Evolutionary conservation across 2,329 filamentous ascomycete genomes (phyloP).

Genomic region (Paecilomyces fulvus): DNA sequence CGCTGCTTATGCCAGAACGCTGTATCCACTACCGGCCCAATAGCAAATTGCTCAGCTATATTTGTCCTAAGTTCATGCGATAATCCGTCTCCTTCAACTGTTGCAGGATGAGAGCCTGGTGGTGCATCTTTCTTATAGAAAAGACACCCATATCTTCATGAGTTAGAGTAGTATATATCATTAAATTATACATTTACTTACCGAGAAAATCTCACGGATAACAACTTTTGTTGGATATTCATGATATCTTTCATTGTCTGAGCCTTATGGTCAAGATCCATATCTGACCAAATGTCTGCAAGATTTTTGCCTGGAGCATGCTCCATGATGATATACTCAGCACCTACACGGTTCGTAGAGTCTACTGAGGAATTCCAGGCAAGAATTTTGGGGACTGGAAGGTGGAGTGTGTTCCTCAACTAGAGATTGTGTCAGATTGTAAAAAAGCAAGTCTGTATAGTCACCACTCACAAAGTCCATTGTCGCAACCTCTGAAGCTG

Average conservation of each 20-base stretch:
- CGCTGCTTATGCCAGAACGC: slow-evolving; percentile 17
- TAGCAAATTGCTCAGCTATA: slow-evolving; percentile 23
- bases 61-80: slow-evolving; percentile 19
- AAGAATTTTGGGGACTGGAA: slow-evolving; percentile 13
- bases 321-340: slow-evolving; percentile 24
- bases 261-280: slow-evolving; percentile 12
- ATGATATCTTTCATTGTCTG: slow-evolving; percentile 24
- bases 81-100: slow-evolving; percentile 17
- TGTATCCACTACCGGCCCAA: slow-evolving; percentile 28
- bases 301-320: slow-evolving; percentile 20
- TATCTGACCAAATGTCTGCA: slow-evolving; percentile 17
- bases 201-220: slow-evolving; percentile 26
- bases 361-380: slow-evolving; percentile 11
- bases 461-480: slow-evolving; percentile 16
- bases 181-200: slow-evolving; percentile 12
- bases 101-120: slow-evolving; percentile 20
- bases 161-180: slow-evolving; percentile 9
- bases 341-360: slow-evolving; percentile 13
- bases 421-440: not conserved
- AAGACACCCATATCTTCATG: slow-evolving; percentile 28
- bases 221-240: slow-evolving; percentile 27
- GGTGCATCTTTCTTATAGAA: slow-evolving; percentile 27
- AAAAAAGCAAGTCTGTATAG: not conserved
- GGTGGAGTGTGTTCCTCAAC: slow-evolving; percentile 9
- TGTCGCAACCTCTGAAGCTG: slow-evolving; percentile 8